These are phyloP conservation scores for Brassica incana DNA, from an alignment of 345 rosid genomes.

Conservation along the genomic window DNA sequence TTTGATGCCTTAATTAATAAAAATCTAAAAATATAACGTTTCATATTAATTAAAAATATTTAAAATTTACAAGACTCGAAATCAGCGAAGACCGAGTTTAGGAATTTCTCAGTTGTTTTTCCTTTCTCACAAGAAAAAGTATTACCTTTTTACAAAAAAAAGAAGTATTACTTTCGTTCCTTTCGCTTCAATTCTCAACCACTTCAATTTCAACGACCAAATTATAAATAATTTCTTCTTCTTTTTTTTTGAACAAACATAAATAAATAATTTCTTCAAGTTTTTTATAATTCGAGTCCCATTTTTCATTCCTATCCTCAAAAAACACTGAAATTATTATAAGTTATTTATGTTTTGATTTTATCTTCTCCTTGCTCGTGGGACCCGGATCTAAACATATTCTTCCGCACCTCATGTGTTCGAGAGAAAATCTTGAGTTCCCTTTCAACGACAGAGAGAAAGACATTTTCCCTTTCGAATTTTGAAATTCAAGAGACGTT, in stretches of 20 bases:
- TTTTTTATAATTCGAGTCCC: background rate
- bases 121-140: background rate
- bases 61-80: background rate
- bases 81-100: constrained; percentile 27
- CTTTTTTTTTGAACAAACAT: too few species aligned
- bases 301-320: constrained; percentile 21
- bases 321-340: background rate
- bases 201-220: constrained; percentile 30
- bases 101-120: constrained; percentile 10
- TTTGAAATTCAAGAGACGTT: constrained; percentile 35
- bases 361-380: constrained; percentile 27
- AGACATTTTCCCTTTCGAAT: background rate
- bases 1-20: background rate
- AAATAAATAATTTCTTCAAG: constrained; percentile 1
- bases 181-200: constrained; percentile 40
- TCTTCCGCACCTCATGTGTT: constrained; percentile 31
- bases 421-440: constrained; percentile 26
- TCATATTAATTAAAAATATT: background rate
- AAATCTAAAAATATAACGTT: constrained; percentile 14
- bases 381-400: constrained; percentile 41
- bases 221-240: background rate
- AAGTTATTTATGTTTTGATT: constrained; percentile 14
- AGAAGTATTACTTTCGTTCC: background rate
- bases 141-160: background rate
- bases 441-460: constrained; percentile 34